A percentile compares a stretch with the other conserved stretches of the same genome.
Conservation (phyloP, 768 basidiomycete genomes). For the Termitomyces sp. region DNA sequence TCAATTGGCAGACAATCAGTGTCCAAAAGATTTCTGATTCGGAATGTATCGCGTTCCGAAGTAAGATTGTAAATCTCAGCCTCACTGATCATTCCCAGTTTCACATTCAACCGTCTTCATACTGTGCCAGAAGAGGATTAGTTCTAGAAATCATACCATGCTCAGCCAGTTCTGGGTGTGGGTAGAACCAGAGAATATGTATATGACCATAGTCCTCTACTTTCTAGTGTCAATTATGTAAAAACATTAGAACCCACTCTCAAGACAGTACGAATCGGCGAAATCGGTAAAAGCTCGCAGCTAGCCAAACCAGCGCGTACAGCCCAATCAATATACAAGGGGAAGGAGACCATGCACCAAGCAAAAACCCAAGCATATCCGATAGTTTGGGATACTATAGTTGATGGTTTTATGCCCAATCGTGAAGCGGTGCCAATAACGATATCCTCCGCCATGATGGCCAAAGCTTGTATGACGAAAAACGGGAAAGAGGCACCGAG, state of each 20-base stretch:
- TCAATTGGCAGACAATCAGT: too few species aligned
- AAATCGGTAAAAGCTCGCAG: constrained; percentile 5
- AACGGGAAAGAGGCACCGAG: constrained; percentile 20
- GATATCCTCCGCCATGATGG: constrained; percentile 24
- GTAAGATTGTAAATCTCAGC: too few species aligned
- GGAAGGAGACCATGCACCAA: constrained; percentile 6
- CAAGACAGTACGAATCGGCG: constrained; percentile 2
- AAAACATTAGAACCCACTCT: neutral
- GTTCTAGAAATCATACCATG: too few species aligned
- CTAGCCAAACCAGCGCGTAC: constrained; percentile 5
- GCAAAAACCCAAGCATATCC: constrained; percentile 8
- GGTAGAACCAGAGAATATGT: too few species aligned
- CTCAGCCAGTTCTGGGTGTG: too few species aligned
- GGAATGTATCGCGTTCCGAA: too few species aligned
- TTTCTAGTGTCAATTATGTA: neutral
- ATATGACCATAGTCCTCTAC: too few species aligned
- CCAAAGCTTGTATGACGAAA: constrained; percentile 24
- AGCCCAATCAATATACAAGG: constrained; percentile 10
- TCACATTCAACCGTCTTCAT: too few species aligned
- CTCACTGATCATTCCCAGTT: too few species aligned
- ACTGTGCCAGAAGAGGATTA: too few species aligned
- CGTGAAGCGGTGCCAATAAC: constrained; percentile 14
- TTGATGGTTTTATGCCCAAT: neutral
- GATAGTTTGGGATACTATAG: neutral
- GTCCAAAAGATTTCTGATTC: too few species aligned